Percentiles rank a stretch among this genome's conserved stretches.
Evolutionary conservation across 2,329 filamentous ascomycete genomes (phyloP).

Genomic region (Arthrinium phaeospermum): DNA sequence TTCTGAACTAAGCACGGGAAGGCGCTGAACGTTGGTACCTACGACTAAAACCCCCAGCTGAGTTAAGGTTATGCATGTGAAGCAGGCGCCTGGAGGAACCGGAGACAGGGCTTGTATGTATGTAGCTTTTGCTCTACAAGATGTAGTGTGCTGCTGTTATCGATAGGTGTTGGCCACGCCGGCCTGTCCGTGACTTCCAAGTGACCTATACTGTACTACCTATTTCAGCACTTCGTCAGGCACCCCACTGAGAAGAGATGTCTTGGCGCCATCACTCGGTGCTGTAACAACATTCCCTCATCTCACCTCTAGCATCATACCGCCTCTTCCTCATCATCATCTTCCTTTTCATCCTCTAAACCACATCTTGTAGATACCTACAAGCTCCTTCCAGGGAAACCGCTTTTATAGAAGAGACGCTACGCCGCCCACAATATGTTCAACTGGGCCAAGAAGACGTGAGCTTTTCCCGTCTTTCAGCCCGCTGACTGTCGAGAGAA

Average conservation of each 20-base stretch:
- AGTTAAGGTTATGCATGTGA: slow-evolving; percentile 9
- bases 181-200: not conserved
- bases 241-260: slow-evolving; percentile 10
- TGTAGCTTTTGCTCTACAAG: not conserved
- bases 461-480: slow-evolving; percentile 45
- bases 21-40: not conserved
- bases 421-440: slow-evolving; percentile 63
- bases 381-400: not conserved
- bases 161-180: not conserved
- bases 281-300: not conserved
- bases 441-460: slow-evolving; percentile 95
- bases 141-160: not conserved
- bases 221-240: not conserved
- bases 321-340: slow-evolving; percentile 4
- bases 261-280: slow-evolving; percentile 7
- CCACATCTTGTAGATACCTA: not conserved
- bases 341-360: slow-evolving; percentile 4
- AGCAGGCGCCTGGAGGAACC: not conserved
- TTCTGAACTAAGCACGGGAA: not conserved
- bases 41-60: not conserved
- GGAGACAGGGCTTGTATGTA: not conserved
- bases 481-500: slow-evolving; percentile 7
- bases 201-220: slow-evolving; percentile 14
- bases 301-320: slow-evolving; percentile 7
- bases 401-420: not conserved